Base-by-base conservation (phyloP, 2,329 filamentous ascomycete species). In the Arthrobotrys megalospora region DNA sequence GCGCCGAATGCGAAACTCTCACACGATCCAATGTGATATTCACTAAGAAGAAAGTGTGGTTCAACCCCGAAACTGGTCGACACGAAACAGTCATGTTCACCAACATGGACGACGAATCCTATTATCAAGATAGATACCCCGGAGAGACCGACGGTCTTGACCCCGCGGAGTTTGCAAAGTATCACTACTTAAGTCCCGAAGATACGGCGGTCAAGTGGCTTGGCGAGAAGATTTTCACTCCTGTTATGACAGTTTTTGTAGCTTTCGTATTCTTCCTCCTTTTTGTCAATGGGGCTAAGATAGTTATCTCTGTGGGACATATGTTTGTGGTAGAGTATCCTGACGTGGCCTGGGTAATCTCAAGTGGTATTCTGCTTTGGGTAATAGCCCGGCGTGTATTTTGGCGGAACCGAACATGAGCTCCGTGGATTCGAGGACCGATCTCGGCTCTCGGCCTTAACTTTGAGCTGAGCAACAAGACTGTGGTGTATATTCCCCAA, bases 131-230 rank as follows among this genome's bases (percentile, higher is more conserved):
- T 10, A 32, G 73, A 3, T 77, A 41, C 16, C 73, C 66, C 2
- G 73, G 73, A 19, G 73, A 71, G 43, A 77, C 60, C 4, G 73
- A 66, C 5, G 73, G 66, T 10, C 66, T 77, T 12, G 66, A 71
- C 48, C 66, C 58, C 4, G 38, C 28, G 10, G 73, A 77, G 34
- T 67, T 71, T 14, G 73, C 52, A 24, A 77, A 67, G 48, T 77
- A 71, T 16, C 73, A 77, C 14, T 67, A 77, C 50, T 14, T 71
- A 3, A 43, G 32, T 8, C 50, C 58, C 2, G 24, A 77, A 12
- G 58, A 71, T 8, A 52, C 50, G 7, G 14, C 43, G 21, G 45
- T 71, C 2, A 66, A 77, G 43, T 71, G 43, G 60, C 12, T 77
- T 10, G 73, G 73, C 7, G 60, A 71, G 34, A 60, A 45, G n/a